phyloP scores from a whole-genome alignment of 352 stramenopile genomes.

The Phytophthora macrochlamydospora region DNA sequence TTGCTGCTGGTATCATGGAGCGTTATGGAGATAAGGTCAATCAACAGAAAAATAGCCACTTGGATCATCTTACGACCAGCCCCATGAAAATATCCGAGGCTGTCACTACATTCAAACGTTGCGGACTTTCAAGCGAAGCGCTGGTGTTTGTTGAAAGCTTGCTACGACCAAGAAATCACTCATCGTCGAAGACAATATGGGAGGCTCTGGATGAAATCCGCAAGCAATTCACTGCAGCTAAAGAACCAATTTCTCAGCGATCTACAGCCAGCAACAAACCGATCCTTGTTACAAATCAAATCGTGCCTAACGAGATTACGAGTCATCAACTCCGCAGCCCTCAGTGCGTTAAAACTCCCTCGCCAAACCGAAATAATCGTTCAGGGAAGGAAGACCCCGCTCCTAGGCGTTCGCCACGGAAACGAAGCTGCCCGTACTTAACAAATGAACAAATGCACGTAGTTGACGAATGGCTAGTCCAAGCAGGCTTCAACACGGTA shows the following conservation, averaged over 20 bases:
- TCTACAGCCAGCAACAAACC: not conserved
- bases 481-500: constrained; percentile 14
- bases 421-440: constrained; percentile 30
- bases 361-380: not conserved
- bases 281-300: not conserved
- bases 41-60: too few species aligned
- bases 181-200: constrained; percentile 16
- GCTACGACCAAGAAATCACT: constrained; percentile 11
- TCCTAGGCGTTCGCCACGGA: constrained; percentile 10
- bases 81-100: not conserved
- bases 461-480: constrained; percentile 36
- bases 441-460: constrained; percentile 35
- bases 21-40: constrained; percentile 12
- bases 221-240: not conserved
- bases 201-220: constrained; percentile 17
- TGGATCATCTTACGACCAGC: constrained; percentile 2
- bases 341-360: constrained; percentile 1
- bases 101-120: constrained; percentile 16
- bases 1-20: constrained; percentile 29
- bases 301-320: too few species aligned
- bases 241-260: constrained; percentile 1
- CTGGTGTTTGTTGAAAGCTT: constrained; percentile 11
- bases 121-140: constrained; percentile 15
- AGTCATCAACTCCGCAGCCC: not conserved
- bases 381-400: not conserved